Evolutionary conservation across 1,284 basidiomycete species (phyloP).

Genomic region (Chalciporus piperatoides): DNA sequence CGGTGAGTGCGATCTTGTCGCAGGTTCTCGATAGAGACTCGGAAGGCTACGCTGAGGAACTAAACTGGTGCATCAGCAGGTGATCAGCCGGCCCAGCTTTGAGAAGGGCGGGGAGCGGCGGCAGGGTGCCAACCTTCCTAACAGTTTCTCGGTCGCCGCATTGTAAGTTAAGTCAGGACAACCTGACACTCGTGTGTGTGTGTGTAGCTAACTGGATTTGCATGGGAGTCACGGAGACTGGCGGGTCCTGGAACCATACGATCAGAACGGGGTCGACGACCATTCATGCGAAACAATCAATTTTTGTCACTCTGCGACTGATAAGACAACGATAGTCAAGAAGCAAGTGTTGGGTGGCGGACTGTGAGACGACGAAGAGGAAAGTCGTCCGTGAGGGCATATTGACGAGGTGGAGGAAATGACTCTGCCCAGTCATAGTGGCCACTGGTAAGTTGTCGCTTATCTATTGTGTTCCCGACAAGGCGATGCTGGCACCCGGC

Average conservation of each 20-base stretch:
- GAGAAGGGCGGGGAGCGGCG: not conserved
- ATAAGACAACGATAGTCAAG: constrained; percentile 15
- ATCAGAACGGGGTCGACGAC: constrained; percentile 4
- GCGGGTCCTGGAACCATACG: constrained; percentile 13
- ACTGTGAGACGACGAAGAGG: constrained; percentile 9
- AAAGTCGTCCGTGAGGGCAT: not conserved
- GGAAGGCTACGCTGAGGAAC: not conserved
- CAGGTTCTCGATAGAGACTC: constrained; percentile 10
- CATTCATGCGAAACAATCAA: constrained; percentile 19
- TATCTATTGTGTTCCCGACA: no score
- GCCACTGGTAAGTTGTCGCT: not conserved
- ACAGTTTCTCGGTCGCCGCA: not conserved
- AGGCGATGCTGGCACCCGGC: no score
- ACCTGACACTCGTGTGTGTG: not conserved
- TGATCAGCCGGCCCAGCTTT: not conserved
- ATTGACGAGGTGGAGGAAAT: not conserved
- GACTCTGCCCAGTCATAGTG: not conserved
- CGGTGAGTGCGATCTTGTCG: constrained; percentile 28
- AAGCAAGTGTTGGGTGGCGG: constrained; percentile 22
- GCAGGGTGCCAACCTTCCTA: not conserved
- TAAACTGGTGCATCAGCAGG: not conserved
- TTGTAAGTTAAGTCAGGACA: not conserved
- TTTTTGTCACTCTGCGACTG: constrained; percentile 17
- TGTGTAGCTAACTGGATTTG: not conserved
- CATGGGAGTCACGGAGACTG: not conserved